Percentiles rank a stretch among this genome's conserved stretches.
phyloP scores from a whole-genome alignment of 2,329 filamentous ascomycete genomes.

The Seiridium unicorne region DNA sequence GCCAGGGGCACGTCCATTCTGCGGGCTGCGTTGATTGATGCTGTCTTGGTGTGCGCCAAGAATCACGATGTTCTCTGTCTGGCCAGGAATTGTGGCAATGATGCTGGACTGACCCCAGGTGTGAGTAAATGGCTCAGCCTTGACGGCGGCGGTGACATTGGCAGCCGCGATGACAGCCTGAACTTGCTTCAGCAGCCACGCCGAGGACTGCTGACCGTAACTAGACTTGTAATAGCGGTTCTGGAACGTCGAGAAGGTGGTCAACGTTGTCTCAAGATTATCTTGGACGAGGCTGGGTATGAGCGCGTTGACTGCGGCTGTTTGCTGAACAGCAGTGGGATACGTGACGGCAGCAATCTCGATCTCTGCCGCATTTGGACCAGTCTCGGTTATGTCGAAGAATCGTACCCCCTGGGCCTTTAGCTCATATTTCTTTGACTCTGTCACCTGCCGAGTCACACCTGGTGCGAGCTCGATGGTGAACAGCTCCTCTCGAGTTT shows the following conservation, averaged over 20 bases:
- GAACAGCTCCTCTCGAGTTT: slow-evolving; percentile 15
- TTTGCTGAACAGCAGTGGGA: slow-evolving; percentile 56
- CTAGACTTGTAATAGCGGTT: slow-evolving; percentile 66
- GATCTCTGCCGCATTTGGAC: slow-evolving; percentile 29
- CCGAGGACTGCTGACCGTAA: slow-evolving; percentile 68
- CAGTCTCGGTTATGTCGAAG: slow-evolving; percentile 72
- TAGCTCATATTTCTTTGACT: slow-evolving; percentile 73
- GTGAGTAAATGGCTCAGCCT: slow-evolving; percentile 65
- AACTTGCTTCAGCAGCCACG: slow-evolving; percentile 70
- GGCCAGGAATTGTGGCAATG: slow-evolving; percentile 75
- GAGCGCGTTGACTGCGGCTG: slow-evolving; percentile 55
- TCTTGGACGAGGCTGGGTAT: slow-evolving; percentile 58
- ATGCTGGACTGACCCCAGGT: slow-evolving; percentile 74
- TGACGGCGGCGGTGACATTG: slow-evolving; percentile 55
- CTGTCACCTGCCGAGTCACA: slow-evolving; percentile 66
- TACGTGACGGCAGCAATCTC: slow-evolving; percentile 46
- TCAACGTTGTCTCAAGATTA: slow-evolving; percentile 65
- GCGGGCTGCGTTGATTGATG: slow-evolving; percentile 73
- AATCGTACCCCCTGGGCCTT: slow-evolving; percentile 70
- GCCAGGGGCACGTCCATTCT: slow-evolving; percentile 69
- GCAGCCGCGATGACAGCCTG: slow-evolving; percentile 58
- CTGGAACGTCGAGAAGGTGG: slow-evolving; percentile 65
- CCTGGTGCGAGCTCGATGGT: slow-evolving; percentile 64
- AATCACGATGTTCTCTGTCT: slow-evolving; percentile 70
- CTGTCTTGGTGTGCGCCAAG: slow-evolving; percentile 80